A percentile compares a stretch with the other conserved stretches of the same genome.
phyloP scores from a whole-genome alignment of 257 asterid genomes.

The Scutellaria barbata region DNA sequence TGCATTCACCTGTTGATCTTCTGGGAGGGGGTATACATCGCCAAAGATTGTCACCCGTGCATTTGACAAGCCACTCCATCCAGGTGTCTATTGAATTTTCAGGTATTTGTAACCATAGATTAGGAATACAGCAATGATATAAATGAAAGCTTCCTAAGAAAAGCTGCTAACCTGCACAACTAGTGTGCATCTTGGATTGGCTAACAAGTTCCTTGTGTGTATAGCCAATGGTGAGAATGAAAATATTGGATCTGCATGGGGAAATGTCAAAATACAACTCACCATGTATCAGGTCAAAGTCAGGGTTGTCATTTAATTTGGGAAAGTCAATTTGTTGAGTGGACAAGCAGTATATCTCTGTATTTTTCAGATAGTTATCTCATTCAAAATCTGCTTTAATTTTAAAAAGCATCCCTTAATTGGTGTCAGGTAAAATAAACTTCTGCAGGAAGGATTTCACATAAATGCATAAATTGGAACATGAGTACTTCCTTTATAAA shows the following conservation, averaged over 20 bases:
- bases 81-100: conserved; percentile 69
- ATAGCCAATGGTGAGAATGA: conserved; percentile 97
- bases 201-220: conserved; percentile 95
- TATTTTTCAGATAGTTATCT: too few species aligned
- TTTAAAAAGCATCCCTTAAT: too few species aligned
- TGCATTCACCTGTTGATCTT: conserved; percentile 80
- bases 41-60: conserved; percentile 97
- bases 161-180: conserved; percentile 83
- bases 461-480: background rate
- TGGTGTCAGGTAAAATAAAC: too few species aligned
- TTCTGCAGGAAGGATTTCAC: too few species aligned
- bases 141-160: conserved; percentile 23
- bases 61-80: conserved; percentile 99
- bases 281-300: conserved; percentile 2
- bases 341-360: too few species aligned
- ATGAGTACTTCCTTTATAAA: background rate
- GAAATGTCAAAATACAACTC: conserved; percentile 26
- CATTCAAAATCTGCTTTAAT: too few species aligned
- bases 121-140: conserved; percentile 25
- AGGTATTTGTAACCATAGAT: conserved; percentile 32
- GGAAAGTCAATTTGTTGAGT: too few species aligned
- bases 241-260: conserved; percentile 82
- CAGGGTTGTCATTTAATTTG: background rate
- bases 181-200: conserved; percentile 88
- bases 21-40: conserved; percentile 88